Evolutionary conservation across 345 rosid genomes (phyloP).

Genomic region (Turritis glabra): DNA sequence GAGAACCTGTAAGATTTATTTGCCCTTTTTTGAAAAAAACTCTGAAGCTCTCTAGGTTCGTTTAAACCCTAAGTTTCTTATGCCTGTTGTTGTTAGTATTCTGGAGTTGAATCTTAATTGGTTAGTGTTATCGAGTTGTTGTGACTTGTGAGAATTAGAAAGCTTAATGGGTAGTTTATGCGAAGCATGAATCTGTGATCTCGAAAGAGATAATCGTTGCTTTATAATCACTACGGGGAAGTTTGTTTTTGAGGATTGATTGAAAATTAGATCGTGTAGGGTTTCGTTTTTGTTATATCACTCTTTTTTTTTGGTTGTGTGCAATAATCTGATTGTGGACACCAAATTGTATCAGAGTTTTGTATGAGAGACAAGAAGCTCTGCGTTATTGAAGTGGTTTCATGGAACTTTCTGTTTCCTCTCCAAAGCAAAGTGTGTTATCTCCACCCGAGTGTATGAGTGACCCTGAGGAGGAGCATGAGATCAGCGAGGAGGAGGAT

Average conservation of each 20-base stretch:
- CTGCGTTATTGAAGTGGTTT: slow-evolving; percentile 26
- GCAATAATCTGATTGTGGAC: slow-evolving; percentile 23
- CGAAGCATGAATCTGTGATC: slow-evolving; percentile 13
- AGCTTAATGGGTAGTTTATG: slow-evolving; percentile 5
- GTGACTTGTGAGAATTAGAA: neutral
- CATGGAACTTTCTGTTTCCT: slow-evolving; percentile 80
- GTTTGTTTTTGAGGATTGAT: neutral
- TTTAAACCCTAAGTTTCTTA: slow-evolving; percentile 32
- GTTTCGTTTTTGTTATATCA: slow-evolving; percentile 6
- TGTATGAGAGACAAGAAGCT: slow-evolving; percentile 35
- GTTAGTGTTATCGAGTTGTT: neutral
- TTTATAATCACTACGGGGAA: neutral
- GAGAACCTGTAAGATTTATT: slow-evolving; percentile 33
- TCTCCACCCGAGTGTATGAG: slow-evolving; percentile 67
- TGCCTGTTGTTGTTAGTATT: neutral
- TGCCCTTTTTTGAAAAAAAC: too few species aligned
- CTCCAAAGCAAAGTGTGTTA: slow-evolving; percentile 58
- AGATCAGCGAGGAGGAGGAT: slow-evolving; percentile 95
- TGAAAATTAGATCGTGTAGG: neutral
- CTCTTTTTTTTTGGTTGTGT: slow-evolving; percentile 20
- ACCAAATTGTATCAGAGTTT: slow-evolving; percentile 27
- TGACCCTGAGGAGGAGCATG: slow-evolving; percentile 92
- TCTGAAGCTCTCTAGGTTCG: slow-evolving; percentile 26
- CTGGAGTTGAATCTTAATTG: neutral
- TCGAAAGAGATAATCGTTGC: neutral